Evolutionary conservation across 306 rosid genomes (phyloP).

Genomic region (Malus asiatica): DNA sequence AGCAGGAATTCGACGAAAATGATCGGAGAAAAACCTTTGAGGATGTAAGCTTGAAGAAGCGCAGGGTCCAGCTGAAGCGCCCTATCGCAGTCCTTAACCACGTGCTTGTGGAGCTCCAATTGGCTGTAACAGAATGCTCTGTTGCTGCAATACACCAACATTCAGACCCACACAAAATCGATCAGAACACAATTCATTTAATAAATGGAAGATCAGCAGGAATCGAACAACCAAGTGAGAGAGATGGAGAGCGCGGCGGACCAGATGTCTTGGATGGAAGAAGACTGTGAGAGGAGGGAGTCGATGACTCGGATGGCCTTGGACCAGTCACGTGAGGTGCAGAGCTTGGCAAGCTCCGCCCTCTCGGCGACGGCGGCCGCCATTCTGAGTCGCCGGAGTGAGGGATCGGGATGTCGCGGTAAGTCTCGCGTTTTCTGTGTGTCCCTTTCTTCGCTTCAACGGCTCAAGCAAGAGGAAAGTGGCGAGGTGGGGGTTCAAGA

Average conservation of each 20-base stretch:
- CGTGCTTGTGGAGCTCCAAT: constrained; percentile 91
- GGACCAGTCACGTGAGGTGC: constrained; percentile 86
- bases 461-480: constrained; percentile 1
- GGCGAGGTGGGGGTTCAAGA: not conserved
- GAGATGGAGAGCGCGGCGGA: constrained; percentile 13
- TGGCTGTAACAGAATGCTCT: constrained; percentile 89
- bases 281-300: constrained; percentile 57
- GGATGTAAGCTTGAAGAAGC: constrained; percentile 74
- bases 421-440: not conserved
- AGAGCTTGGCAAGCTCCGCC: constrained; percentile 65
- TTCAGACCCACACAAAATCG: constrained; percentile 14
- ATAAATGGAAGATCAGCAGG: constrained; percentile 7
- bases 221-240: constrained; percentile 7
- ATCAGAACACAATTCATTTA: not conserved
- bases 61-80: constrained; percentile 75
- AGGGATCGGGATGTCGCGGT: constrained; percentile 20
- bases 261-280: constrained; percentile 80
- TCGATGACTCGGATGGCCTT: constrained; percentile 88
- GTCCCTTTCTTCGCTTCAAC: constrained; percentile 19
- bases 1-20: constrained; percentile 4
- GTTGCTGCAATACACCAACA: constrained; percentile 47
- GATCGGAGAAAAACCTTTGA: constrained; percentile 49
- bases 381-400: constrained; percentile 32
- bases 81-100: constrained; percentile 79
- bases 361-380: constrained; percentile 56